Base-by-base conservation (phyloP, 306 rosid species). In the Cicer judaicum region DNA sequence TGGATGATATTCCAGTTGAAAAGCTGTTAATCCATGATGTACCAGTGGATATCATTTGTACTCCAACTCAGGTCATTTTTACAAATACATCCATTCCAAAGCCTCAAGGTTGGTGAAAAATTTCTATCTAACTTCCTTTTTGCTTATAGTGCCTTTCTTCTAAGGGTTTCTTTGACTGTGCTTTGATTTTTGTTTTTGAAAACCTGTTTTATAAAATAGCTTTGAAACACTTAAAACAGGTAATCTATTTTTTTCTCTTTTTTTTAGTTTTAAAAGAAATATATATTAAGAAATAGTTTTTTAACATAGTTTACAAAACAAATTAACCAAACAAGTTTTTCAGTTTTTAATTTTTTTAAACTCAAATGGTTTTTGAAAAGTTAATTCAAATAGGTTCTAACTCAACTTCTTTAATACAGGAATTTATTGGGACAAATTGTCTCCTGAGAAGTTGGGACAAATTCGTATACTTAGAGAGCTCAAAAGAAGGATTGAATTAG, bases 401-500 rank as follows among this genome's bases (percentile, higher is more conserved):
- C 63, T 59, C 39, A 63, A 75, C 48, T 50, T 72, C 5, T 36
- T 60, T 60, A 56, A 24, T 62, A 14, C 68, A 93, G 98, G 98
- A 71, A 93, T 93, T 72, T 93, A 91, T 81, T 93, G 98, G 98
- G 97, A 93, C 69, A 89, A 89, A 79, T 70, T 93, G 80, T 93
- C 98, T 77, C 97, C 96, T 39, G 97, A 89, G 83, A 93, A 93
- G 85, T 81, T 93, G 38, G 89, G 90, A 36, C 96, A 91, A 87
- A 83, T 93, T 43, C 89, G 84, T 57, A 76, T 93, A 79, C 96
- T 93, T 2, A 78, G 96, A 84, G 93, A 93, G 79, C 96, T 93
- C 63, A 91, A 91, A 85, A 85, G 72, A 55, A 81, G 89, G 78
- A 89, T 91, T 21, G 97, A 88, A 73, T 46, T 1, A 74, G 90